phyloP scores from a whole-genome alignment of 768 basidiomycete genomes.

The Trametes meyenii region DNA sequence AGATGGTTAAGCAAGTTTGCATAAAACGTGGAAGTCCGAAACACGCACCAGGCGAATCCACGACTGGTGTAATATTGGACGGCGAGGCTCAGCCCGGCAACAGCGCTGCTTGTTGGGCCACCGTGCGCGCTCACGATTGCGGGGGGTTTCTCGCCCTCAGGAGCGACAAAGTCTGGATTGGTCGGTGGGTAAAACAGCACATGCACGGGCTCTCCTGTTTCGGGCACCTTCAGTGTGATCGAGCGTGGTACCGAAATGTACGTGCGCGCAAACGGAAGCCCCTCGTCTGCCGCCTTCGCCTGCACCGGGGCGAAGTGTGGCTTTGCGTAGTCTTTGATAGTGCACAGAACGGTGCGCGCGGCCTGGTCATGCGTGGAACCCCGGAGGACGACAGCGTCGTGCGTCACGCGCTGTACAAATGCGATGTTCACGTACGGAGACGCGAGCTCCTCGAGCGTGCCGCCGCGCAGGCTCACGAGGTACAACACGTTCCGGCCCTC shows the following conservation, averaged over 20 bases:
- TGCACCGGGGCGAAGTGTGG: conserved; percentile 30
- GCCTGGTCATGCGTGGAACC: conserved; percentile 46
- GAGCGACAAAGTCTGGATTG: conserved; percentile 62
- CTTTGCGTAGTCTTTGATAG: conserved; percentile 28
- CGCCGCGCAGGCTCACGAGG: conserved; percentile 32
- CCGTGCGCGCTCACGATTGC: conserved; percentile 69
- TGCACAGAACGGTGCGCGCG: conserved; percentile 42
- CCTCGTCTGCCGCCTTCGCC: conserved; percentile 30
- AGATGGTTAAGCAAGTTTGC: neutral
- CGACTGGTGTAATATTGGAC: conserved; percentile 69
- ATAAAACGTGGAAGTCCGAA: neutral
- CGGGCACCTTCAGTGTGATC: conserved; percentile 43
- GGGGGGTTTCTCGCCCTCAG: conserved; percentile 62
- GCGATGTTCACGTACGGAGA: conserved; percentile 48
- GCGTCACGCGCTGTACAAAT: conserved; percentile 40
- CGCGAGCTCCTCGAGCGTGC: conserved; percentile 37
- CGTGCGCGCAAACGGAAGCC: conserved; percentile 29
- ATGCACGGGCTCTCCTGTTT: conserved; percentile 50
- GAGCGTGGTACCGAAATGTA: conserved; percentile 54
- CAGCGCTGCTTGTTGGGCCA: conserved; percentile 59
- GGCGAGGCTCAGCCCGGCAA: conserved; percentile 54
- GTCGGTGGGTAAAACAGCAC: conserved; percentile 68
- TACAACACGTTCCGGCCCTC: conserved; percentile 41
- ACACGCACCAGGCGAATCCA: conserved; percentile 68
- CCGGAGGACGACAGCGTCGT: conserved; percentile 43